A percentile compares a stretch with the other conserved stretches of the same genome.
Evolutionary conservation across 768 basidiomycete genomes (phyloP).

Genomic region (Termitomyces sp.): DNA sequence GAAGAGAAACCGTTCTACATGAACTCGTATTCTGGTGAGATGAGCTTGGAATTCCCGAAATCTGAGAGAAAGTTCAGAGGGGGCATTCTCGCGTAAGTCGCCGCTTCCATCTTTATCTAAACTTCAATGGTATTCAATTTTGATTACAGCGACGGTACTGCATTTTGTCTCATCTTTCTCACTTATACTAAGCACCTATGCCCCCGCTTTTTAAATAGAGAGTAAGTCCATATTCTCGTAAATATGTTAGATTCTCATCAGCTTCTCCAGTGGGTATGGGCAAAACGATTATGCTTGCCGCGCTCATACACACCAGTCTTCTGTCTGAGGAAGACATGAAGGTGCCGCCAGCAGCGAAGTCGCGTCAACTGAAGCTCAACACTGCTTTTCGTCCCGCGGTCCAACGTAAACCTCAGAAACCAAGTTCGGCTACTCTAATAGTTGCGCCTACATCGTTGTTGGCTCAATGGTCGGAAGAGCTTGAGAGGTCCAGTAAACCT

Average conservation of each 20-base stretch:
- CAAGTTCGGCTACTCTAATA: conserved; percentile 72
- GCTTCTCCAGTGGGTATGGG: conserved; percentile 81
- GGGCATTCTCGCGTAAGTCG: conserved; percentile 83
- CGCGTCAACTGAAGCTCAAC: conserved; percentile 60
- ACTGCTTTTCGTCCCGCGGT: conserved; percentile 53
- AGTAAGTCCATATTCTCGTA: conserved; percentile 11
- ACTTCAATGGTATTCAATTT: not conserved
- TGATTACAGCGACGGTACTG: conserved; percentile 12
- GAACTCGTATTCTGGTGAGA: conserved; percentile 88
- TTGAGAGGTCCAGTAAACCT: conserved; percentile 77
- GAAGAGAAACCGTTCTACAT: conserved; percentile 84
- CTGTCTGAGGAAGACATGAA: conserved; percentile 37
- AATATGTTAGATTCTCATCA: not conserved
- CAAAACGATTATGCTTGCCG: conserved; percentile 91
- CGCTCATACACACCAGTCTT: conserved; percentile 79
- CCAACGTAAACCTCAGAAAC: conserved; percentile 25
- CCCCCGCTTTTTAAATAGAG: conserved; percentile 10
- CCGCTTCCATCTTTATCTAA: conserved; percentile 17
- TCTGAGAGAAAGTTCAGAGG: conserved; percentile 75
- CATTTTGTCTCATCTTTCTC: not conserved
- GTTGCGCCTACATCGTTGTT: conserved; percentile 91
- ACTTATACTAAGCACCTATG: not conserved
- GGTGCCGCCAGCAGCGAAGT: conserved; percentile 30
- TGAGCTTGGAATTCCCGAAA: conserved; percentile 81
- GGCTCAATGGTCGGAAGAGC: conserved; percentile 90